Evolutionary conservation across 2,329 filamentous ascomycete genomes (phyloP).

Genomic region (Dactylonectria macrodidyma): DNA sequence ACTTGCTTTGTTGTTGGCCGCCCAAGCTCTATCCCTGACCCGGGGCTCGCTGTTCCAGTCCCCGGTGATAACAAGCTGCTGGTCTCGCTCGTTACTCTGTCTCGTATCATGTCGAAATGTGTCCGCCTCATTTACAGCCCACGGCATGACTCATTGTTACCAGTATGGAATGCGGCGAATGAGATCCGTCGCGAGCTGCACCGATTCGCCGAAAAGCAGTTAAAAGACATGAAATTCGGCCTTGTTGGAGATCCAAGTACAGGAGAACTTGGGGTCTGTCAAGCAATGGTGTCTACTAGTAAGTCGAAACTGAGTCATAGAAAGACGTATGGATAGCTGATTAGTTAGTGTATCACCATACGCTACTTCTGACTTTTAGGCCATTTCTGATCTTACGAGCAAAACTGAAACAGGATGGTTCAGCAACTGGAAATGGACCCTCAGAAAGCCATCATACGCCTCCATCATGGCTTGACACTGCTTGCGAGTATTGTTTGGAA

Average conservation of each 20-base stretch:
- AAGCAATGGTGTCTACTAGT: conserved; percentile 58
- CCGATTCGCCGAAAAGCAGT: conserved; percentile 48
- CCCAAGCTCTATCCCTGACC: conserved; percentile 56
- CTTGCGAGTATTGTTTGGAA: conserved; percentile 58
- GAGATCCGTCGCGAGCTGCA: conserved; percentile 50
- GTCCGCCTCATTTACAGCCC: conserved; percentile 58
- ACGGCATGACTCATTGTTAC: conserved; percentile 54
- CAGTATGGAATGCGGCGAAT: conserved; percentile 51
- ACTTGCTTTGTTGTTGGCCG: conserved; percentile 60
- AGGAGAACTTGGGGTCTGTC: conserved; percentile 57
- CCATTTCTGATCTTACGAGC: conserved; percentile 61
- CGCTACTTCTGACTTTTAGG: conserved; percentile 58
- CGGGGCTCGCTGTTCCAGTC: conserved; percentile 54
- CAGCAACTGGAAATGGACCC: conserved; percentile 18
- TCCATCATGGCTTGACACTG: conserved; percentile 58
- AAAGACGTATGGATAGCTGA: background rate
- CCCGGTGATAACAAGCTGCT: conserved; percentile 57
- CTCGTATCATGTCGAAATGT: conserved; percentile 58
- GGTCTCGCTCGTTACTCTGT: conserved; percentile 53
- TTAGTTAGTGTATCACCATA: conserved; percentile 59
- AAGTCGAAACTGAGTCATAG: conserved; percentile 32
- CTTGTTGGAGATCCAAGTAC: conserved; percentile 54
- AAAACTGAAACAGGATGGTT: conserved; percentile 54
- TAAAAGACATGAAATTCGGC: conserved; percentile 50
- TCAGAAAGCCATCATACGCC: conserved; percentile 37